Base-by-base conservation (phyloP, 1,139 yeast genomes). In the Lodderomyces jiufengensis region DNA sequence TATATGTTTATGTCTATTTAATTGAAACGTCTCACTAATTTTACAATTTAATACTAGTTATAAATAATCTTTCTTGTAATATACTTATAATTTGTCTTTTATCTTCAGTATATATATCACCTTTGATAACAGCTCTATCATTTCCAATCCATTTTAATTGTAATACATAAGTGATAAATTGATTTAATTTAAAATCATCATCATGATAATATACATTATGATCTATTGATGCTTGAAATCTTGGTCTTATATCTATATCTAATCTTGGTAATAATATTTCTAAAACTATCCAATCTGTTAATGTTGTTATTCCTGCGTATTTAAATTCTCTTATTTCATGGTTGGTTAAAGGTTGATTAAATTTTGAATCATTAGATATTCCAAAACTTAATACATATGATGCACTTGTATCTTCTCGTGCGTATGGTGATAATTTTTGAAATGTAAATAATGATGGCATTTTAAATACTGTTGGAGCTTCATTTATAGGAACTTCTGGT, bases 141-240 rank as follows among this genome's bases (percentile, higher is more conserved):
- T 71, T 66, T 11, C 70, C 70, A 4, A 80, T 63, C 42, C 78
- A 65, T 12, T 76, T 57, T 24, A 76, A 70, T 36, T 63, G 61
- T 28, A 78, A 63, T 34, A 73, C 67, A 39, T 73, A 70, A 12
- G 70, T 62, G 50, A 76, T 56, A 79, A 81, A 81, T 18, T 74
- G 63, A 32, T 72, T 67, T 2, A 70, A 63, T 40, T 70, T 70
- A 40, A 76, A 64, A 41, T 72, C 77, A 27, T 63, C 64, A 42
- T 68, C 74, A 48, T 82, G 88, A 60, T 83, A 82, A 54, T 80
- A 80, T 11, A 84, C 70, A 1, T 76, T 61, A 50, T 83, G 88
- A 48, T 82, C 90, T 45, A 84, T 58, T 8, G 84, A 77, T 8
- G 80, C 81, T 4, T 65, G 57, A 42, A 67, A 66, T 34, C 61